These are phyloP conservation scores for Schwanniomyces etchellsii DNA, from an alignment of 1,139 yeast genomes.

Conservation along the genomic window DNA sequence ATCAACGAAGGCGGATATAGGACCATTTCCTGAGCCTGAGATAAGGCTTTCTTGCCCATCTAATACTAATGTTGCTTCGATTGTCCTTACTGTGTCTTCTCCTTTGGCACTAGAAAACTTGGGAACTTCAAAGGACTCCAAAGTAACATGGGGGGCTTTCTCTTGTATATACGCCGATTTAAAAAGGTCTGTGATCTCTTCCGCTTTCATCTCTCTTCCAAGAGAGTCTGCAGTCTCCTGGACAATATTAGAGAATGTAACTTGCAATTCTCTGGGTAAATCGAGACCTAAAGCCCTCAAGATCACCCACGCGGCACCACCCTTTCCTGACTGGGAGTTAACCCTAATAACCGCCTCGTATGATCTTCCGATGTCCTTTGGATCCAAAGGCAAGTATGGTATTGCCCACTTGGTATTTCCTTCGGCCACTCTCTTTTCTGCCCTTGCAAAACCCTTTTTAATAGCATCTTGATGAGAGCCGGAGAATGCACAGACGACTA, in stretches of 20 bases:
- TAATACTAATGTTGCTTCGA: slow-evolving; percentile 21
- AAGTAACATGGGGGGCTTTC: slow-evolving; percentile 16
- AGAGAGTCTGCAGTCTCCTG: slow-evolving; percentile 35
- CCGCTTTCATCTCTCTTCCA: slow-evolving; percentile 42
- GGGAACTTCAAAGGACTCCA: slow-evolving; percentile 31
- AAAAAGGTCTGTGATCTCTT: slow-evolving; percentile 36
- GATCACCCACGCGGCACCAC: slow-evolving; percentile 48
- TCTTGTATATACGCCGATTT: slow-evolving; percentile 26
- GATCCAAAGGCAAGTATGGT: slow-evolving; percentile 47
- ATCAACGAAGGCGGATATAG: slow-evolving; percentile 42
- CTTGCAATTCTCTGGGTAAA: slow-evolving; percentile 43
- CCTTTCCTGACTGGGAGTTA: slow-evolving; percentile 47
- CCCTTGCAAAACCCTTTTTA: slow-evolving; percentile 38
- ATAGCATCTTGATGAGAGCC: slow-evolving; percentile 50
- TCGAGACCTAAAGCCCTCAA: slow-evolving; percentile 43
- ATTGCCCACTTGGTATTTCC: slow-evolving; percentile 31
- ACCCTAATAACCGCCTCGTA: slow-evolving; percentile 49
- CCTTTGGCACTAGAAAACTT: slow-evolving; percentile 16
- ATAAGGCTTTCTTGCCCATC: slow-evolving; percentile 19
- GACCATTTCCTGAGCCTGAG: slow-evolving; percentile 41
- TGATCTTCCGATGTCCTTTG: slow-evolving; percentile 44
- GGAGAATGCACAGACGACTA: slow-evolving; percentile 45
- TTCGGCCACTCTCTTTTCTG: slow-evolving; percentile 18
- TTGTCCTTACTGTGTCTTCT: slow-evolving; percentile 22
- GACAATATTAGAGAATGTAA: slow-evolving; percentile 34